These are phyloP conservation scores for Arctium minus DNA, from an alignment of 129 eudicot genomes.

Conservation along the genomic window DNA sequence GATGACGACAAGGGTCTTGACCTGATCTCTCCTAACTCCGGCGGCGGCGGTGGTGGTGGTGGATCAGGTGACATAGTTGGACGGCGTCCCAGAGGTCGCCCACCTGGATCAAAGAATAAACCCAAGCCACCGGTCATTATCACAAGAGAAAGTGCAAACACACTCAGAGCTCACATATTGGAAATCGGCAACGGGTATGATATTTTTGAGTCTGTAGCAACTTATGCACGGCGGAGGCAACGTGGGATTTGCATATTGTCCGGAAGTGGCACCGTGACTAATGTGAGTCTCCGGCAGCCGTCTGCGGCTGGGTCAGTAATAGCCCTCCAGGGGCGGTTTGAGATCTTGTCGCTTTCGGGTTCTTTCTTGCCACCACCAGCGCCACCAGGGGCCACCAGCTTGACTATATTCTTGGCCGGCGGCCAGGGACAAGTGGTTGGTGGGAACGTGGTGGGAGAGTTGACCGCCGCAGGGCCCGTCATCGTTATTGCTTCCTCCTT, in stretches of 20 bases:
- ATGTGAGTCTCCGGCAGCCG: slow-evolving; percentile 32
- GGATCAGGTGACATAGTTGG: slow-evolving; percentile 2
- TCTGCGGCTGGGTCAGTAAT: slow-evolving; percentile 28
- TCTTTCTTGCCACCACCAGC: slow-evolving; percentile 41
- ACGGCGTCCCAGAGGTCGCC: slow-evolving; percentile 33
- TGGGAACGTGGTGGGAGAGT: slow-evolving; percentile 38
- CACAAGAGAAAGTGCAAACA: slow-evolving; percentile 36
- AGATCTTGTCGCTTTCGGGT: slow-evolving; percentile 35
- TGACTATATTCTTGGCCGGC: slow-evolving; percentile 33
- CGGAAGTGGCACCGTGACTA: slow-evolving; percentile 28
- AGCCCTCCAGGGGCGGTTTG: slow-evolving; percentile 33
- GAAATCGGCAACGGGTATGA: slow-evolving; percentile 27
- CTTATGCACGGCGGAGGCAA: slow-evolving; percentile 31
- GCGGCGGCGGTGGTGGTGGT: background rate
- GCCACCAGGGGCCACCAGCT: slow-evolving; percentile 34
- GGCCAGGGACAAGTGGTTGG: slow-evolving; percentile 42
- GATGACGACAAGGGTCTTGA: slow-evolving; percentile 18
- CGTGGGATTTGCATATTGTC: slow-evolving; percentile 36
- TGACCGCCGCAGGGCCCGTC: slow-evolving; percentile 36
- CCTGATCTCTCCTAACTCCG: slow-evolving; percentile 6
- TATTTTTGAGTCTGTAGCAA: slow-evolving; percentile 27
- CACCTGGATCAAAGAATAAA: slow-evolving; percentile 33
- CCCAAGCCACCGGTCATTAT: slow-evolving; percentile 36
- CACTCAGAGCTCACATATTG: slow-evolving; percentile 31
- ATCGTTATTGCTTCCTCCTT: slow-evolving; percentile 33